These are phyloP conservation scores for Medicago ruthenica DNA, from an alignment of 306 rosid genomes.

Conservation along the genomic window DNA sequence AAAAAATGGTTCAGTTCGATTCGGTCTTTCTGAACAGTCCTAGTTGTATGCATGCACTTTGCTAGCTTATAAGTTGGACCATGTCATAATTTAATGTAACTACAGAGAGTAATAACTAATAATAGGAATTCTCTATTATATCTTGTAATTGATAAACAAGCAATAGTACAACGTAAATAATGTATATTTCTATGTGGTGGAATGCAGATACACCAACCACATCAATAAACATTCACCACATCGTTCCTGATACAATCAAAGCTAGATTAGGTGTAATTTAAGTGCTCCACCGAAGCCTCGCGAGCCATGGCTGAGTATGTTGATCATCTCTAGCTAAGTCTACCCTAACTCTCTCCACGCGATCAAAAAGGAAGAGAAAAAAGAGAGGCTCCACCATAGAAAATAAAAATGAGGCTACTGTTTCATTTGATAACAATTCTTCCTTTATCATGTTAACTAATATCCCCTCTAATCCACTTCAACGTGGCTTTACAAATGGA, in stretches of 20 bases:
- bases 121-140: slow-evolving; percentile 34
- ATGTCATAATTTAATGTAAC: not conserved
- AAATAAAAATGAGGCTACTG: slow-evolving; percentile 43
- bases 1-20: too few relatives aligned
- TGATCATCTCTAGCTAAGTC: slow-evolving; percentile 32
- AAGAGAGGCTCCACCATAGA: slow-evolving; percentile 34
- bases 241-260: slow-evolving; percentile 38
- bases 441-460: slow-evolving; percentile 29
- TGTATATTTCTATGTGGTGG: slow-evolving; percentile 35
- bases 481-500: slow-evolving; percentile 41
- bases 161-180: slow-evolving; percentile 40
- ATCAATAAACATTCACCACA: slow-evolving; percentile 38
- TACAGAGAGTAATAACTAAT: not conserved
- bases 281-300: slow-evolving; percentile 27
- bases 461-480: slow-evolving; percentile 28
- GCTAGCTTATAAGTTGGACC: not conserved
- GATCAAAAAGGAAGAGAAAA: slow-evolving; percentile 17
- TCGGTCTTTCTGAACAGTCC: too few relatives aligned
- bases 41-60: too few relatives aligned
- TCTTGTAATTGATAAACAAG: slow-evolving; percentile 34
- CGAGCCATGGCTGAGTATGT: slow-evolving; percentile 23
- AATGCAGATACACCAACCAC: slow-evolving; percentile 33
- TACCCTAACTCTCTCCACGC: slow-evolving; percentile 37
- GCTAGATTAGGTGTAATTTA: slow-evolving; percentile 30
- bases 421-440: slow-evolving; percentile 39